Evolutionary conservation across 805 yeast species (phyloP).

Genomic region (Monosporozyma unispora): DNA sequence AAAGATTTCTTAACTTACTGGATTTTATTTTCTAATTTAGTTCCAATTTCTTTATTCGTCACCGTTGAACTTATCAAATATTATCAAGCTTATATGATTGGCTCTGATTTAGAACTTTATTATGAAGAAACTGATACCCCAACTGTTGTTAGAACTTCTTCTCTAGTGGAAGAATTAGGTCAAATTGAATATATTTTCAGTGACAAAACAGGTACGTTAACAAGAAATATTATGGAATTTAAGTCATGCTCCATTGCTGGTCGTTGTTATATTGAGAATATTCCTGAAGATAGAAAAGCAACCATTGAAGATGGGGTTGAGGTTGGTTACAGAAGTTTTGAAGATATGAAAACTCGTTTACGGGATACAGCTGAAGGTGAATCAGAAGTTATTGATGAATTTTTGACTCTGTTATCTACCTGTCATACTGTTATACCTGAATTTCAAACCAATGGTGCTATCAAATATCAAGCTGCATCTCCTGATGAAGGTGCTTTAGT

Average conservation of each 20-base stretch:
- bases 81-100: conserved; percentile 89
- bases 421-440: conserved; percentile 99
- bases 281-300: conserved; percentile 84
- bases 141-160: conserved; percentile 88
- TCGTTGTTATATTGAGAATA: conserved; percentile 71
- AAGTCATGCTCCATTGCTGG: conserved; percentile 92
- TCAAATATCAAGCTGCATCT: conserved; percentile 96
- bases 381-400: conserved; percentile 54
- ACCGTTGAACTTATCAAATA: conserved; percentile 93
- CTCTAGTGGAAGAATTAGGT: conserved; percentile 93
- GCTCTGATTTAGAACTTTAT: conserved; percentile 91
- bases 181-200: conserved; percentile 94
- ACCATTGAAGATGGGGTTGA: conserved; percentile 71
- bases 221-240: conserved; percentile 94
- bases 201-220: conserved; percentile 95
- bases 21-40: conserved; percentile 92
- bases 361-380: conserved; percentile 36
- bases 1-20: conserved; percentile 85
- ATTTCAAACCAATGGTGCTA: conserved; percentile 46
- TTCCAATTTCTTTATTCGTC: conserved; percentile 94
- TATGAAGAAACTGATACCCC: conserved; percentile 85
- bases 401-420: conserved; percentile 74
- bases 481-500: conserved; percentile 99
- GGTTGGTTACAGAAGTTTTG: conserved; percentile 67
- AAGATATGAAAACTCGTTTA: conserved; percentile 45